phyloP scores from a whole-genome alignment of 2,329 filamentous ascomycete genomes.

The Aureobasidium sp. region DNA sequence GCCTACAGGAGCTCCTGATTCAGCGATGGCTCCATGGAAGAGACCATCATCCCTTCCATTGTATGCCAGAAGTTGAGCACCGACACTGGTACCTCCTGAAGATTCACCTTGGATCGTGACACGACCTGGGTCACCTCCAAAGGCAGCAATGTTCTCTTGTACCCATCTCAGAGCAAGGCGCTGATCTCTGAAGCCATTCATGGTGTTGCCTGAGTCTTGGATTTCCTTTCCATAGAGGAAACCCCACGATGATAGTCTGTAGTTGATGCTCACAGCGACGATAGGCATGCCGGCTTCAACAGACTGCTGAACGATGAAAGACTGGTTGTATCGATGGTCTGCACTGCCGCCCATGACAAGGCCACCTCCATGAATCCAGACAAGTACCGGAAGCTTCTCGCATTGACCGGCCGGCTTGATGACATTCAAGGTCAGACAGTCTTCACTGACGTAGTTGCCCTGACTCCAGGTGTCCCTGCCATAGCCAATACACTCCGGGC shows the following conservation, averaged over 20 bases:
- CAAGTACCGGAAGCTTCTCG: slow-evolving; percentile 18
- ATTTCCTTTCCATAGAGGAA: slow-evolving; percentile 18
- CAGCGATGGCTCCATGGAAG: slow-evolving; percentile 45
- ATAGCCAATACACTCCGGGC: slow-evolving; percentile 44
- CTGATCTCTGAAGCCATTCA: slow-evolving; percentile 17
- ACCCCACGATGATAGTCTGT: slow-evolving; percentile 21
- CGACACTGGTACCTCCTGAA: slow-evolving; percentile 37
- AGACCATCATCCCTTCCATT: slow-evolving; percentile 46
- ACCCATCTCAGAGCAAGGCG: slow-evolving; percentile 19
- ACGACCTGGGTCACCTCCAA: slow-evolving; percentile 21
- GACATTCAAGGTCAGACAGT: slow-evolving; percentile 22
- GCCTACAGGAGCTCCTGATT: slow-evolving; percentile 38
- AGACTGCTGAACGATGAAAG: slow-evolving; percentile 24
- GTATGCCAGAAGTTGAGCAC: slow-evolving; percentile 45
- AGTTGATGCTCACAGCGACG: slow-evolving; percentile 26
- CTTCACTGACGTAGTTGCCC: slow-evolving; percentile 22
- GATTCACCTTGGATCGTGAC: slow-evolving; percentile 24
- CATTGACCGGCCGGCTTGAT: slow-evolving; percentile 16
- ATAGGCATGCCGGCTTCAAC: slow-evolving; percentile 23
- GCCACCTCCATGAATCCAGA: slow-evolving; percentile 24
- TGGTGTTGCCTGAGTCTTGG: slow-evolving; percentile 21
- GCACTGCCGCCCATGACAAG: slow-evolving; percentile 19
- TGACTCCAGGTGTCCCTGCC: slow-evolving; percentile 27
- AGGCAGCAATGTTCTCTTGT: slow-evolving; percentile 22
- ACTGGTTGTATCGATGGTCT: slow-evolving; percentile 23